Base-by-base conservation (phyloP, 768 basidiomycete genomes). In the Mycena epipterygia region DNA sequence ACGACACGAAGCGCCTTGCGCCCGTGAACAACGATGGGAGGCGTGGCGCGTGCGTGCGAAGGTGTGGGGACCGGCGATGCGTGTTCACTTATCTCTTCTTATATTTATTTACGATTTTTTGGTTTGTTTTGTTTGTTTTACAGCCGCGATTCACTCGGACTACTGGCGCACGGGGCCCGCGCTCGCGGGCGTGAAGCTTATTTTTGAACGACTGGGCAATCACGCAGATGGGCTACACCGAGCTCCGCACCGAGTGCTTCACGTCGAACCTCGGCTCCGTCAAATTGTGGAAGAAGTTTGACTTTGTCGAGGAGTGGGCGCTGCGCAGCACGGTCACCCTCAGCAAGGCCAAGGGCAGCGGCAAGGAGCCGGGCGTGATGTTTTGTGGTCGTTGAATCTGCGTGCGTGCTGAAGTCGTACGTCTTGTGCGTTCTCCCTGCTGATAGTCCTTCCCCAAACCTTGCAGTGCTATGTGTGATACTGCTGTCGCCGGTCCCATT, bases 241-340 rank as follows among this genome's bases (percentile, higher is more conserved):
- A 75, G 64, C 49, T 75, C 17, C 68, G 52, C 11, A 70, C 72
- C 9, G 25, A 56, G 35, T 52, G 51, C 21, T 63, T 71, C 53
- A 21, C 21, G 9, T 67, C 69, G 6, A 73, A 73, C 39, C 5
- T 59, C 0, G 66, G 42, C 16, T 69, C 64, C 21, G 64, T 58
- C 21, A 63, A 57, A 32, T n/a, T 75, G 23, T 75, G 72, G 74
- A 41, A 71, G 65, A 75, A 75, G 52, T 23, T 60, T 27, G 74
- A 68, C 16, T 75, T 75, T 11, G 67, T 67, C 7, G 67, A 71
- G 33, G 39, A 58, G 25, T 27, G 37, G 23, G 16, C 27, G 21
- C 3, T 60, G 57, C 57, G 71, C 5, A 37, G 67, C 0, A 42
- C 14, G 2, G 58, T 59, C 17, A 41, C 41, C 14, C 25, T 68